Percentiles rank a stretch among this genome's conserved stretches.
Conservation (phyloP, 768 basidiomycete species). For the Hygrophorus russula region DNA sequence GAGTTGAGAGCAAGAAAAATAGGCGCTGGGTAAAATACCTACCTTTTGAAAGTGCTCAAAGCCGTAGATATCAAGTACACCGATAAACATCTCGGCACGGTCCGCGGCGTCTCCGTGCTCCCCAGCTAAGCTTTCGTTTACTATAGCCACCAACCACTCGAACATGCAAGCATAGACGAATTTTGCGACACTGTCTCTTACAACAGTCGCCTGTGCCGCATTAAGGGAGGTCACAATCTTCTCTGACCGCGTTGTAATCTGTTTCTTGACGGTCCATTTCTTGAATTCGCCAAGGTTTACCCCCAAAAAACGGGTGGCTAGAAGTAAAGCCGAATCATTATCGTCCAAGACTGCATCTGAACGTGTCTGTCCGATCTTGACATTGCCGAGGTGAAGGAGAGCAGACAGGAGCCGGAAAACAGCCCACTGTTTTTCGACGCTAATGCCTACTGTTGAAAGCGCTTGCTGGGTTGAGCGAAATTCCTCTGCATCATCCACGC, state of each 20-base stretch:
- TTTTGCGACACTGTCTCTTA: conserved; percentile 94
- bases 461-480: conserved; percentile 91
- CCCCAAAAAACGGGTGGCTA: conserved; percentile 85
- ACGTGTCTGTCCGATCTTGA: conserved; percentile 75
- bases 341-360: conserved; percentile 81
- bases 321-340: conserved; percentile 63
- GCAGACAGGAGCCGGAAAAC: conserved; percentile 92
- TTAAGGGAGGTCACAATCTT: conserved; percentile 88
- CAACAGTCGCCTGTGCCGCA: conserved; percentile 83
- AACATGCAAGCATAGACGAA: conserved; percentile 98
- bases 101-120: conserved; percentile 86
- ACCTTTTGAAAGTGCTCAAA: conserved; percentile 97
- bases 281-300: conserved; percentile 89
- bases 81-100: conserved; percentile 96
- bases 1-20: not conserved
- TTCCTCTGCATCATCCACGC: conserved; percentile 95
- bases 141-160: conserved; percentile 95
- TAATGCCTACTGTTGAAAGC: conserved; percentile 92
- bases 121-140: conserved; percentile 95
- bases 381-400: conserved; percentile 94
- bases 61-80: conserved; percentile 96
- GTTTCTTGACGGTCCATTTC: conserved; percentile 98
- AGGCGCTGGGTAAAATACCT: not conserved
- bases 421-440: conserved; percentile 96
- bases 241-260: conserved; percentile 87